Percentiles rank a stretch among this genome's conserved stretches.
These are phyloP conservation scores for Zymoseptoria ardabiliae DNA, from an alignment of 2,329 filamentous ascomycete genomes.

Conservation along the genomic window DNA sequence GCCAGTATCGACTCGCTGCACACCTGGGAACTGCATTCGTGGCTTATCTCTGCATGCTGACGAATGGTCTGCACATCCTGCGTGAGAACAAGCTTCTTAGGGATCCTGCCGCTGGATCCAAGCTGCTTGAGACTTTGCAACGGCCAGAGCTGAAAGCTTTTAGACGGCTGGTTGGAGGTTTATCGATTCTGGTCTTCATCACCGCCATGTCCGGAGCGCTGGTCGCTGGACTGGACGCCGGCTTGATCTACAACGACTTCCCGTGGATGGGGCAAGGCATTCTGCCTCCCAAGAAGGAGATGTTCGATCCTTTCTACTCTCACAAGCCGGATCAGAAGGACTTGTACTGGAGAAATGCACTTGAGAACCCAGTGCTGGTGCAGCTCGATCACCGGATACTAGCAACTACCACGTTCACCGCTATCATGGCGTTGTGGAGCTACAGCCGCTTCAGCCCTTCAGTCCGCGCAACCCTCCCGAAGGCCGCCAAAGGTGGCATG, in stretches of 20 bases:
- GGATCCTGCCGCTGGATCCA: slow-evolving; percentile 50
- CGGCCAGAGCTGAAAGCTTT: slow-evolving; percentile 64
- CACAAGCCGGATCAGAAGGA: slow-evolving; percentile 71
- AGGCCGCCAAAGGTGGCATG: slow-evolving; percentile 62
- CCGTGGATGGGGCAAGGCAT: slow-evolving; percentile 86
- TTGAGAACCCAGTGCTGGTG: slow-evolving; percentile 92
- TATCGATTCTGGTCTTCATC: slow-evolving; percentile 71
- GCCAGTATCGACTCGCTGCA: slow-evolving; percentile 84
- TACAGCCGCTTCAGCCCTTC: slow-evolving; percentile 64
- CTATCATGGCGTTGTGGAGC: slow-evolving; percentile 70
- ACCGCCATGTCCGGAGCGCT: slow-evolving; percentile 92
- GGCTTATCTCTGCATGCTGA: slow-evolving; percentile 91
- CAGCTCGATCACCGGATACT: slow-evolving; percentile 93
- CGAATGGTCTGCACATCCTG: slow-evolving; percentile 77
- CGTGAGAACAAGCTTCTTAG: slow-evolving; percentile 66
- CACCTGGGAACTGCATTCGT: slow-evolving; percentile 86
- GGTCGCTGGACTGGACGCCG: slow-evolving; percentile 90
- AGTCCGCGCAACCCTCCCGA: slow-evolving; percentile 52
- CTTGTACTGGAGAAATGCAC: slow-evolving; percentile 92
- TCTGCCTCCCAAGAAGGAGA: slow-evolving; percentile 71
- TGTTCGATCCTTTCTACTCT: slow-evolving; percentile 80
- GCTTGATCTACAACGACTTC: slow-evolving; percentile 98
- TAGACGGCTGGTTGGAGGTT: slow-evolving; percentile 61
- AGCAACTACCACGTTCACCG: slow-evolving; percentile 79
- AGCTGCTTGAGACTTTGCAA: slow-evolving; percentile 53